phyloP scores from a whole-genome alignment of 768 basidiomycete species.

The Suillus sp. region DNA sequence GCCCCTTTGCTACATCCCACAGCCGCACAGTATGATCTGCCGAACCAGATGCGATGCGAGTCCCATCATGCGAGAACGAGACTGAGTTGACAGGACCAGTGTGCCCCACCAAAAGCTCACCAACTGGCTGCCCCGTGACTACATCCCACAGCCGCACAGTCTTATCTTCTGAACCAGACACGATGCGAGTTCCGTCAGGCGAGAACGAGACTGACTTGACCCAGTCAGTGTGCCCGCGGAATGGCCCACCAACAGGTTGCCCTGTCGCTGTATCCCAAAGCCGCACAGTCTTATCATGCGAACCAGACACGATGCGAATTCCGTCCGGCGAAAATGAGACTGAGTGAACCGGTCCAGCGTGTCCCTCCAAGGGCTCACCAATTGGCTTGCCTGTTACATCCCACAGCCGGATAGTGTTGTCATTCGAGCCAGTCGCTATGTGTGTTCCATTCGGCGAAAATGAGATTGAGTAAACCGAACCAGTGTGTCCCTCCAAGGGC shows the following conservation, averaged over 20 bases:
- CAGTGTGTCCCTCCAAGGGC: slow-evolving; percentile 15
- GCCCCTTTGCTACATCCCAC: background rate
- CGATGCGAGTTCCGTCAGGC: background rate
- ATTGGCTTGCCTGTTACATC: slow-evolving; percentile 10
- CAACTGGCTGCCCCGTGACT: background rate
- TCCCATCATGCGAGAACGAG: background rate
- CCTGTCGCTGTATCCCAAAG: slow-evolving; percentile 8
- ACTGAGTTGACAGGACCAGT: background rate
- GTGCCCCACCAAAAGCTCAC: background rate
- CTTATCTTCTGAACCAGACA: background rate
- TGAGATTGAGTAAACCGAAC: slow-evolving; percentile 14
- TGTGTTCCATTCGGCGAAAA: slow-evolving; percentile 20
- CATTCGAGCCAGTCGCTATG: slow-evolving; percentile 16
- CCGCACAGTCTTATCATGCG: slow-evolving; percentile 8
- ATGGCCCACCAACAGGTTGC: background rate
- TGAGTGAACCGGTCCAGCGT: background rate
- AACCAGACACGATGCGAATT: slow-evolving; percentile 1
- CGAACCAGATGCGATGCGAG: background rate
- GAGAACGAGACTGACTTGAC: background rate
- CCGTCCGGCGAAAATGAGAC: slow-evolving; percentile 12
- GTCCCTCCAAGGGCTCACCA: slow-evolving; percentile 9
- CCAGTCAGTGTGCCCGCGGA: background rate
- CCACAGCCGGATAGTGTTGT: slow-evolving; percentile 14
- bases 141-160: background rate
- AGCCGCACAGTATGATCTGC: background rate